A percentile compares a stretch with the other conserved stretches of the same genome.
Conservation (phyloP, 2,329 filamentous ascomycete genomes). For the Beauveria pseudobassiana region DNA sequence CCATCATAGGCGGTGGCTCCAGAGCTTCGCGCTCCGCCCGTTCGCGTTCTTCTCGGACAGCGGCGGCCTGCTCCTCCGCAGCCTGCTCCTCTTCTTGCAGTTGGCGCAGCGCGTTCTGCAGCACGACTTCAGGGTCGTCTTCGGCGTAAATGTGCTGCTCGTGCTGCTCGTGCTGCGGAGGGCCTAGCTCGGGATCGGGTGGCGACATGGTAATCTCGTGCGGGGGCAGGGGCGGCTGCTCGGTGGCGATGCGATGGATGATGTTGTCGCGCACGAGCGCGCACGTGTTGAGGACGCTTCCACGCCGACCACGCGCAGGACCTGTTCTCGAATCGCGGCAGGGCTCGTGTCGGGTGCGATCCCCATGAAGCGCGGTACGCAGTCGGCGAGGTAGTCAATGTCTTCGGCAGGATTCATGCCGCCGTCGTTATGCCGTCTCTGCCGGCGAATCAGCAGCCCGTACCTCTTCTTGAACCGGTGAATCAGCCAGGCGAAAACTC, state of each 20-base stretch:
- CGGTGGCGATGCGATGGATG: slow-evolving; percentile 29
- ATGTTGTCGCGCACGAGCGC: slow-evolving; percentile 53
- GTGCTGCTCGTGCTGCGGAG: slow-evolving; percentile 16
- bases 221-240: neutral
- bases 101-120: slow-evolving; percentile 52
- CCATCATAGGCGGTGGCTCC: slow-evolving; percentile 24
- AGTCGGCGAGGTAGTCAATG: slow-evolving; percentile 53
- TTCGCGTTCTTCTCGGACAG: slow-evolving; percentile 45
- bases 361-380: slow-evolving; percentile 51
- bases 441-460: slow-evolving; percentile 48
- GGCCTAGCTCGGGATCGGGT: slow-evolving; percentile 14
- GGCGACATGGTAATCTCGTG: neutral
- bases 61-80: slow-evolving; percentile 49
- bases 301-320: slow-evolving; percentile 48
- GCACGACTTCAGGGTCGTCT: slow-evolving; percentile 50
- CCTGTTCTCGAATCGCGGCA: slow-evolving; percentile 49
- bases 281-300: slow-evolving; percentile 47
- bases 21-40: slow-evolving; percentile 34
- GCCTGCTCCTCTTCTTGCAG: slow-evolving; percentile 53
- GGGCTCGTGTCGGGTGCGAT: slow-evolving; percentile 52
- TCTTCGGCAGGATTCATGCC: slow-evolving; percentile 44
- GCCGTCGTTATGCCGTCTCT: slow-evolving; percentile 43
- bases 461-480: slow-evolving; percentile 59
- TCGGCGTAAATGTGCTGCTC: slow-evolving; percentile 33
- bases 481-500: slow-evolving; percentile 58